A percentile compares a stretch with the other conserved stretches of the same genome.
These are phyloP conservation scores for Pseudogymnoascus sp. DNA, from an alignment of 2,329 filamentous ascomycete species.

Conservation along the genomic window DNA sequence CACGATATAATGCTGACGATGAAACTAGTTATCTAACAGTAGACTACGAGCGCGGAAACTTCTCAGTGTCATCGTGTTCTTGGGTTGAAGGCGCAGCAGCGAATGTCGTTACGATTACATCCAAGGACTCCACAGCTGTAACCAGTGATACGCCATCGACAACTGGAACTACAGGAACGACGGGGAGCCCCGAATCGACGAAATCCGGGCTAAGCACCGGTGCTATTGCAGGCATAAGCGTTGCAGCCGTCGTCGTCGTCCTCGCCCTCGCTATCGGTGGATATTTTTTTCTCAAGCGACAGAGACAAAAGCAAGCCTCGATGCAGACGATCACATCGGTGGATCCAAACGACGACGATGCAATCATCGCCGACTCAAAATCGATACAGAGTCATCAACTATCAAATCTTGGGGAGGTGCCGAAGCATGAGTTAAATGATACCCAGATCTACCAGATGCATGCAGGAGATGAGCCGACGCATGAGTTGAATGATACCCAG, in stretches of 20 bases:
- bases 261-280: neutral
- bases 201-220: neutral
- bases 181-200: neutral
- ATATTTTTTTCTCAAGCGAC: neutral
- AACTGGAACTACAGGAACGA: neutral
- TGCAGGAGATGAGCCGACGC: neutral
- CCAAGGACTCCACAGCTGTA: slow-evolving; percentile 15
- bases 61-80: slow-evolving; percentile 34
- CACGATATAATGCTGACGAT: neutral
- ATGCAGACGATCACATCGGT: neutral
- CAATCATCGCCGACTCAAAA: neutral
- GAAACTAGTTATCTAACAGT: slow-evolving; percentile 29
- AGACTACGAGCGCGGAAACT: slow-evolving; percentile 35
- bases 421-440: neutral
- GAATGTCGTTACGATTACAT: slow-evolving; percentile 20
- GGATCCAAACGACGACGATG: neutral
- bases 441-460: neutral
- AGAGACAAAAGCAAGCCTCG: neutral
- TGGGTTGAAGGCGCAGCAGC: slow-evolving; percentile 31
- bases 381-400: neutral
- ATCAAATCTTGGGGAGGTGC: neutral
- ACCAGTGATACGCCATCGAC: neutral
- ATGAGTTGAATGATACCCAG: neutral
- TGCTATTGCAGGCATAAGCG: neutral
- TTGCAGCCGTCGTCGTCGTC: neutral